These are phyloP conservation scores for Cladophialophora immunda DNA, from an alignment of 2,329 filamentous ascomycete species.

Conservation along the genomic window DNA sequence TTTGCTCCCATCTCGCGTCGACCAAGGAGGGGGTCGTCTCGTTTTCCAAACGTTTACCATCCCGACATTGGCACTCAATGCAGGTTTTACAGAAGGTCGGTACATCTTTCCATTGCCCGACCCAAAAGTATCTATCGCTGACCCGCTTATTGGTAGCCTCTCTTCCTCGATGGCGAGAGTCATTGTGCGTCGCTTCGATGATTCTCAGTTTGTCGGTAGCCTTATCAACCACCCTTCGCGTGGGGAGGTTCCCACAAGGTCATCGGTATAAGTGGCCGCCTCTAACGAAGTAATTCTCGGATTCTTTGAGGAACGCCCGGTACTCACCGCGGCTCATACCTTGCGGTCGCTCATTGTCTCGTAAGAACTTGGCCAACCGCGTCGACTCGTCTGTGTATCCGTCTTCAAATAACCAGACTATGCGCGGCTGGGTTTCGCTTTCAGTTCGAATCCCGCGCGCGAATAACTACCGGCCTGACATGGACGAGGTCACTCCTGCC, in stretches of 20 bases:
- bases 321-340: no score
- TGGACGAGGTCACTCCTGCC: background rate
- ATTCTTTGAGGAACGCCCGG: no score
- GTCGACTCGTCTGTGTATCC: background rate
- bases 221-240: background rate
- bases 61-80: background rate
- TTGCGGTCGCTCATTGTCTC: no score
- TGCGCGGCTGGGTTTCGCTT: no score
- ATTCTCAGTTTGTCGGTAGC: background rate
- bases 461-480: background rate
- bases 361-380: background rate
- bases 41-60: background rate
- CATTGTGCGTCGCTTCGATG: background rate
- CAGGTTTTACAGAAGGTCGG: background rate
- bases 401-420: conserved; percentile 1
- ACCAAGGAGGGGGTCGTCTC: background rate
- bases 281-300: background rate
- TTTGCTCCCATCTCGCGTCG: background rate
- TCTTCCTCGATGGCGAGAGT: background rate
- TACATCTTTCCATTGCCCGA: background rate
- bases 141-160: background rate
- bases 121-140: background rate
- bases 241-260: background rate
- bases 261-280: background rate
- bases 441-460: background rate